Percentiles rank a stretch among this genome's conserved stretches.
phyloP scores from a whole-genome alignment of 1,284 basidiomycete species.

The Psilocybe mexicana region DNA sequence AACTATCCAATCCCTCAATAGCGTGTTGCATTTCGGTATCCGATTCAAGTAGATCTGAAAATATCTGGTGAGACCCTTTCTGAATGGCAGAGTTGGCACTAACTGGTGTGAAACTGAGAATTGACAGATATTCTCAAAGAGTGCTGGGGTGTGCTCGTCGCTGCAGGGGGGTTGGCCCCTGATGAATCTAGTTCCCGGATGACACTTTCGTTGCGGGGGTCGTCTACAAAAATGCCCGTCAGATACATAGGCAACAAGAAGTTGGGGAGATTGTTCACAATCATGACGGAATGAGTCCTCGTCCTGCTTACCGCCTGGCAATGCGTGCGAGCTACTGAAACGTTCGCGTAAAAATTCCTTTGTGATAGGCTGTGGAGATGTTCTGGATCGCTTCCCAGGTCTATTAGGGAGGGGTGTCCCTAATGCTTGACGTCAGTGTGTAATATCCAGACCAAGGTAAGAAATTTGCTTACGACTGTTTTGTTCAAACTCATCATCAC shows the following conservation, averaged over 20 bases:
- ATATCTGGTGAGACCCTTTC: neutral
- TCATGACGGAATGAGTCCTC: constrained; percentile 26
- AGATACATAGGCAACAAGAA: constrained; percentile 9
- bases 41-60: constrained; percentile 64
- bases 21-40: constrained; percentile 74
- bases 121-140: constrained; percentile 58
- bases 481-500: constrained; percentile 67
- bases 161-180: constrained; percentile 43
- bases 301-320: constrained; percentile 24
- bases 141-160: constrained; percentile 54
- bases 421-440: neutral
- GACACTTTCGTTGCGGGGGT: constrained; percentile 42
- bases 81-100: constrained; percentile 24
- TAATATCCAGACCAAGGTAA: neutral
- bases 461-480: constrained; percentile 45
- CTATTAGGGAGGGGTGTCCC: constrained; percentile 23
- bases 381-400: constrained; percentile 39
- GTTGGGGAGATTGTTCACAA: constrained; percentile 10
- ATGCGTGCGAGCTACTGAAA: constrained; percentile 36
- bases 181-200: constrained; percentile 39
- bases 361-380: constrained; percentile 43
- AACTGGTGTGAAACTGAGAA: constrained; percentile 61
- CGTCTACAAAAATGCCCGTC: constrained; percentile 29
- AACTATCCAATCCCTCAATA: constrained; percentile 58
- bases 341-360: constrained; percentile 52